Conservation (phyloP, 345 rosid species). For the Murraya koenigii region DNA sequence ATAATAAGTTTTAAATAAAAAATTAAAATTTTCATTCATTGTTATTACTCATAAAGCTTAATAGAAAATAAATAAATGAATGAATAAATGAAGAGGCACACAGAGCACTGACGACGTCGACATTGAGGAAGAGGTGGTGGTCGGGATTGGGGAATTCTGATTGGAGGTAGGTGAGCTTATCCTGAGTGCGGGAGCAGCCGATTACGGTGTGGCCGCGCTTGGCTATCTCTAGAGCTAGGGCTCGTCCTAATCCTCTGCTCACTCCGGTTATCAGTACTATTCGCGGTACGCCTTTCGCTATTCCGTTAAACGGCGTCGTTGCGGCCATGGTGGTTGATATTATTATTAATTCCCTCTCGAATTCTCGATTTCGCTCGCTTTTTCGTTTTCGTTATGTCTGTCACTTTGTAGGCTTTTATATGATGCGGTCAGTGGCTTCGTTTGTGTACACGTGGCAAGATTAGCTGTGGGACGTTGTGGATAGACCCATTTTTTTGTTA, state of each 20-base stretch:
- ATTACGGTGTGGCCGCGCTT: constrained; percentile 83
- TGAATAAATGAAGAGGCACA: no score
- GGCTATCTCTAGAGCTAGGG: constrained; percentile 81
- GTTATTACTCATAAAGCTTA: not conserved
- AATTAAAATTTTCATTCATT: not conserved
- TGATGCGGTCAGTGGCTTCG: not conserved
- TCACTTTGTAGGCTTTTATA: not conserved
- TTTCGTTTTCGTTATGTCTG: not conserved
- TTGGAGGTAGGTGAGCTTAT: constrained; percentile 65
- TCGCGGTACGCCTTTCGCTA: constrained; percentile 28
- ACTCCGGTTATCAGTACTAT: constrained; percentile 79
- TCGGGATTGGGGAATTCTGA: constrained; percentile 49
- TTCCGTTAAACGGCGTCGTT: constrained; percentile 38
- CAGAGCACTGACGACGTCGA: constrained; percentile 57
- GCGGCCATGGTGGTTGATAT: not conserved
- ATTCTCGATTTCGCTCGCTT: not conserved
- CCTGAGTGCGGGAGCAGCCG: constrained; percentile 90
- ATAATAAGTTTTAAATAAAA: no score
- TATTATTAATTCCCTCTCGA: not conserved
- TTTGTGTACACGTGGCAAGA: not conserved
- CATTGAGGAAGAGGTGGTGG: constrained; percentile 68
- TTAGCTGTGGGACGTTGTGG: not conserved
- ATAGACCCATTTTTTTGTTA: no score
- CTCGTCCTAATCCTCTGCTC: constrained; percentile 84
- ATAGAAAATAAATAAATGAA: no score